A percentile compares a stretch with the other conserved stretches of the same genome.
phyloP scores from a whole-genome alignment of 202 grass and related monocot species.

The Carex sylvatica region DNA sequence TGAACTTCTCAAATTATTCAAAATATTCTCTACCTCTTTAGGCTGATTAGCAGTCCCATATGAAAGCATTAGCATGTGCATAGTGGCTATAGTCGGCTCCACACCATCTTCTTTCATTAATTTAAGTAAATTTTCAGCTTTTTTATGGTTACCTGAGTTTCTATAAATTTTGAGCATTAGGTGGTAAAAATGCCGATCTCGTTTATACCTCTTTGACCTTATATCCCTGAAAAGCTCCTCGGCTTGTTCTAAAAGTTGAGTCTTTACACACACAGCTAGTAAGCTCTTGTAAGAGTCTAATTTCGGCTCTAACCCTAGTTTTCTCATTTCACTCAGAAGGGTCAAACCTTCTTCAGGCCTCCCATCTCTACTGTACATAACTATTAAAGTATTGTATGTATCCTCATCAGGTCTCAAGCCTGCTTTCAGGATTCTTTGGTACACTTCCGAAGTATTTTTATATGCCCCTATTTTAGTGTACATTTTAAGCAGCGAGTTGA shows the following conservation, averaged over 20 bases:
- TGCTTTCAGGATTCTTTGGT: constrained; percentile 59
- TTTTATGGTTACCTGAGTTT: constrained; percentile 64
- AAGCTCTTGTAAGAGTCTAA: constrained; percentile 92
- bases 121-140: constrained; percentile 71
- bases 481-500: constrained; percentile 80
- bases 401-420: constrained; percentile 73
- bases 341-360: constrained; percentile 86
- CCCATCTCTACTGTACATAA: constrained; percentile 80
- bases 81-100: constrained; percentile 76
- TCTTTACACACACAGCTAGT: constrained; percentile 73
- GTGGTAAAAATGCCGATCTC: constrained; percentile 84
- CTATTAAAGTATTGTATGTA: constrained; percentile 84
- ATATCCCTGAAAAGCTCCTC: constrained; percentile 75
- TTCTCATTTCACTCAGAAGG: constrained; percentile 76
- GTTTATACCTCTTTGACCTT: constrained; percentile 53
- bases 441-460: constrained; percentile 67
- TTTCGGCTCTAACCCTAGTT: constrained; percentile 60
- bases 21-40: constrained; percentile 71
- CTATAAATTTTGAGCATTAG: constrained; percentile 93
- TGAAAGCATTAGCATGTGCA: constrained; percentile 96
- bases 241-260: constrained; percentile 71
- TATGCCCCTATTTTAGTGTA: constrained; percentile 65
- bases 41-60: constrained; percentile 71
- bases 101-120: constrained; percentile 76
- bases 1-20: constrained; percentile 70